A percentile compares a stretch with the other conserved stretches of the same genome.
Evolutionary conservation across 345 rosid genomes (phyloP).

Genomic region (Moricandia arvensis): DNA sequence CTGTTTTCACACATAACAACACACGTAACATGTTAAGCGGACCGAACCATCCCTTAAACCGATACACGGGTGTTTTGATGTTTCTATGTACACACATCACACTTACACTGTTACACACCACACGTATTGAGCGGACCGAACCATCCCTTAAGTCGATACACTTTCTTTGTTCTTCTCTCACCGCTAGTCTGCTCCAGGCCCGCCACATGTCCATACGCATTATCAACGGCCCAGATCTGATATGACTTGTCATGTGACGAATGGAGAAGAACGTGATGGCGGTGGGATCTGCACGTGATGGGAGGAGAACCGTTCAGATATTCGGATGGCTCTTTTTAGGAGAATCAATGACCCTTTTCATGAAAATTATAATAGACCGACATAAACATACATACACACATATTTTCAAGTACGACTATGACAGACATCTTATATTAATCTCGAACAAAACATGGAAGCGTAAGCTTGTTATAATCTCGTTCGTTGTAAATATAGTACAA

Average conservation of each 20-base stretch:
- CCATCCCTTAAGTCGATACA: not conserved
- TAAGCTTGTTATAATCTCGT: not conserved
- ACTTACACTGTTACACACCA: not conserved
- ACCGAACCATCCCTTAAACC: not conserved
- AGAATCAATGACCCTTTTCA: conserved; percentile 22
- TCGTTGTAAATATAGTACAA: too few species aligned
- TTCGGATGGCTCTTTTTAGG: not conserved
- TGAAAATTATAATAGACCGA: conserved; percentile 23
- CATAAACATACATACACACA: conserved; percentile 1
- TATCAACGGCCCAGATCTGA: conserved; percentile 26
- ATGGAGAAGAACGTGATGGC: too few species aligned
- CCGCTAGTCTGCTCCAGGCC: not conserved
- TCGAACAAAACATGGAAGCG: not conserved
- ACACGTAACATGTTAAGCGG: conserved; percentile 20
- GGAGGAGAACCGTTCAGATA: too few species aligned
- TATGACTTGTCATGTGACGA: conserved; percentile 5
- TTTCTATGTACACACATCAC: not conserved
- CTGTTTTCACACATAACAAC: not conserved
- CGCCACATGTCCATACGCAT: conserved; percentile 17
- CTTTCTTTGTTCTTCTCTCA: not conserved
- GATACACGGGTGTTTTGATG: conserved; percentile 1
- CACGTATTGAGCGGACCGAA: conserved; percentile 13
- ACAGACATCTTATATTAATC: not conserved
- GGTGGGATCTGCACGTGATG: too few species aligned
- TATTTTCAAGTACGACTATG: conserved; percentile 5